Percentiles rank a stretch among this genome's conserved stretches.
phyloP scores from a whole-genome alignment of 148 eudicot genomes.

The Vaccinium macrocarpon region DNA sequence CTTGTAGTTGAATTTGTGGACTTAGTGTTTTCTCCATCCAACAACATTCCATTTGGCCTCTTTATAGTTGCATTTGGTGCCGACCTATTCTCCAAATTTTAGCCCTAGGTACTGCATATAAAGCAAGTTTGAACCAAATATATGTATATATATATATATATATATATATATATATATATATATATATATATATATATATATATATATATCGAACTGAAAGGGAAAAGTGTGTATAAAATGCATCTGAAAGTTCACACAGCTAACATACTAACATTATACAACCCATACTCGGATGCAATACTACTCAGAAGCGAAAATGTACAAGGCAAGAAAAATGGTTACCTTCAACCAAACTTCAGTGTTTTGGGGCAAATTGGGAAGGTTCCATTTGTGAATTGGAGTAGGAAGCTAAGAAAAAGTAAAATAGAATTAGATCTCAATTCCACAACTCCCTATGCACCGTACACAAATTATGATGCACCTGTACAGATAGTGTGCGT shows the following conservation, averaged over 20 bases:
- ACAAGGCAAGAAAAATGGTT: background rate
- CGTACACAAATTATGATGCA: background rate
- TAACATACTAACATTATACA: background rate
- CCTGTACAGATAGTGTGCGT: background rate
- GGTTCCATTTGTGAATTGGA: constrained; percentile 95
- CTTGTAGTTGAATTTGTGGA: background rate
- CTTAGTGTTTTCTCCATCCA: background rate
- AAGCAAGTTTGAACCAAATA: background rate
- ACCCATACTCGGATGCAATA: background rate
- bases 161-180: background rate
- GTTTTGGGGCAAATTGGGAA: constrained; percentile 76
- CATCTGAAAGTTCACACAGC: background rate
- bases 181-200: background rate
- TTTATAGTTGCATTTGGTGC: background rate
- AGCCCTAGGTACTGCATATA: background rate
- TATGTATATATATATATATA: background rate
- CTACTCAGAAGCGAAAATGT: background rate
- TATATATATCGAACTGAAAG: background rate
- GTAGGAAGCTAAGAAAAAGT: constrained; percentile 65
- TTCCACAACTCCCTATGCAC: background rate
- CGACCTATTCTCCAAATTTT: background rate
- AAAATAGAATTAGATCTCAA: background rate
- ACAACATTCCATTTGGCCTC: background rate
- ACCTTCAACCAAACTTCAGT: constrained; percentile 96
- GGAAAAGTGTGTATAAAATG: background rate